A percentile compares a stretch with the other conserved stretches of the same genome.
Evolutionary conservation across 139 green algal genomes (phyloP).

Genomic region (Ulvella scutata): DNA sequence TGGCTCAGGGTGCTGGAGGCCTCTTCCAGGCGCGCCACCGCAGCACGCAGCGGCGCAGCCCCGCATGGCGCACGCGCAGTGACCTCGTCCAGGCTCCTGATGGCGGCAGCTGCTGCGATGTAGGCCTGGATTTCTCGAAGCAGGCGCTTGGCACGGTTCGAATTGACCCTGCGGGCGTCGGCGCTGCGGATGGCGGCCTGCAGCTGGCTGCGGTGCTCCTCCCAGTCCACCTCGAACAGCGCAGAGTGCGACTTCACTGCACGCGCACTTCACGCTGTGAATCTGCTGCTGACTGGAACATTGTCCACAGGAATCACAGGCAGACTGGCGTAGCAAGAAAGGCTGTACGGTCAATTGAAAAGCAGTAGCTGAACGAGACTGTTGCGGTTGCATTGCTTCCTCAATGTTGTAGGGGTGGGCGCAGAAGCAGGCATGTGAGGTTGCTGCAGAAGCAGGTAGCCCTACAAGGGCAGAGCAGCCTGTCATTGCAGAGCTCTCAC

Average conservation of each 20-base stretch:
- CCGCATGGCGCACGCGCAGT: constrained; percentile 22
- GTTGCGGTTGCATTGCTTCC: no score
- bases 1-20: constrained; percentile 12
- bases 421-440: no score
- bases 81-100: constrained; percentile 26
- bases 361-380: no score
- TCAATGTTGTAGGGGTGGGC: no score
- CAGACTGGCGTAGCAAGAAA: no score
- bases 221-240: constrained; percentile 11
- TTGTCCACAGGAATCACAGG: no score
- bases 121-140: constrained; percentile 56
- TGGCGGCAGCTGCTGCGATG: constrained; percentile 35
- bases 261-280: no score
- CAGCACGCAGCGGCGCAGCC: constrained; percentile 9
- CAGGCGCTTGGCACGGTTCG: constrained; percentile 35
- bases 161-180: not conserved
- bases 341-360: no score
- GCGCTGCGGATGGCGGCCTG: constrained; percentile 35
- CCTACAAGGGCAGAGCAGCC: no score
- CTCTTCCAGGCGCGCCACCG: constrained; percentile 20
- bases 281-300: no score
- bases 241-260: not conserved
- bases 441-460: no score
- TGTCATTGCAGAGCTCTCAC: no score
- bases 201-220: constrained; percentile 19